These are phyloP conservation scores for Lepidium sativum DNA, from an alignment of 345 rosid genomes.

Conservation along the genomic window DNA sequence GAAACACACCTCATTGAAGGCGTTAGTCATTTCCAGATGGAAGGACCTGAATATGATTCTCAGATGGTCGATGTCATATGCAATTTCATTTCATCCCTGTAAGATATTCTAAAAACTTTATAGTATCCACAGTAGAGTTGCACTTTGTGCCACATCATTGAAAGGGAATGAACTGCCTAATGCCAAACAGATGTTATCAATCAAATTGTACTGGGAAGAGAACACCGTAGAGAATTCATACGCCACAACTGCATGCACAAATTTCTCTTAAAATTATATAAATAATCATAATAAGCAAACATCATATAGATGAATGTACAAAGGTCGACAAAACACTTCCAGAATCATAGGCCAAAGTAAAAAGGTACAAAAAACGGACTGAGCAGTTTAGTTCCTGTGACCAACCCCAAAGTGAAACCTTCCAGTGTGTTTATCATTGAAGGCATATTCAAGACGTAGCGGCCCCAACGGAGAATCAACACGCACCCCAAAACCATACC, in stretches of 20 bases:
- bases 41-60: constrained; percentile 77
- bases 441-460: constrained; percentile 74
- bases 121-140: constrained; percentile 28
- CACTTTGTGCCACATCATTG: background rate
- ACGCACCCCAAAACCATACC: constrained; percentile 76
- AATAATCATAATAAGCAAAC: background rate
- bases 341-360: background rate
- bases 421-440: constrained; percentile 50
- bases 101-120: constrained; percentile 30
- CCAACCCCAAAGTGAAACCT: constrained; percentile 96
- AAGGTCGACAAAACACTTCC: background rate
- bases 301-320: background rate
- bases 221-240: too few relatives aligned
- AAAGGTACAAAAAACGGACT: background rate
- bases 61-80: constrained; percentile 61
- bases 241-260: background rate
- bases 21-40: constrained; percentile 90
- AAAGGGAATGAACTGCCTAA: background rate
- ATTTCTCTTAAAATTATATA: background rate
- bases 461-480: constrained; percentile 92
- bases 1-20: constrained; percentile 82
- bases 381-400: constrained; percentile 41
- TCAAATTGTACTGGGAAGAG: too few relatives aligned
- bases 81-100: constrained; percentile 50
- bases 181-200: background rate